Base-by-base conservation (phyloP, 768 basidiomycete species). In the Terana coerulea region DNA sequence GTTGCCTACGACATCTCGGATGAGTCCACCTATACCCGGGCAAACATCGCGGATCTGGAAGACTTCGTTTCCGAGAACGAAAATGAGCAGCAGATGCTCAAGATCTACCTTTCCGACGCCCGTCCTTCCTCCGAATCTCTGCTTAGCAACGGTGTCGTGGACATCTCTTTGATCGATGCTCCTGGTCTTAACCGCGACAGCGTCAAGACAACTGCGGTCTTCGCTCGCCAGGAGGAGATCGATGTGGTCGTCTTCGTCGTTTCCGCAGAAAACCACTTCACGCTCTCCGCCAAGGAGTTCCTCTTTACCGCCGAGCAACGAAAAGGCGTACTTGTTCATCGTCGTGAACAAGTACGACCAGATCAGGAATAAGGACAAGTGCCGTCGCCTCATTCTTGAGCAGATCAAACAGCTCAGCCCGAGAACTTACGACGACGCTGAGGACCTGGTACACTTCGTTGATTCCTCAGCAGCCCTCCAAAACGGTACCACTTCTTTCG, bases 211-310 rank as follows among this genome's bases (percentile, higher is more conserved):
- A 99, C 95, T 3, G 91, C 92, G 6, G 75, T 97, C 45, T 98
- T 99, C 60, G 82, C 95, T 29, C 89, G 93, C 15, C 97, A 98
- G 68, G 89, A 95, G 64, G 95, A 98, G 70, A 98, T 99, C 39
- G 97, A 99, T 66, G 95, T 99, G 21, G 83, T 99, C 51, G 95
- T 99, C 51, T 99, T 98, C 67, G 94, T 98, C 59, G 94, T 97
- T 44, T 93, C 91, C 0, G 93, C 97, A 3, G 95, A 97, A 73
- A 98, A 99, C 69, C 95, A 98, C 74, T 95, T 99, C 68, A 99
- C 97, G 0, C 78, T 95, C 17, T 95, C 93, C 3, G 88, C 93
- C 12, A 91, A 88, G 65, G 94, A 98, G 67, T 98, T 99, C 77
- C 78, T 99, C 41, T 80, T 74, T 74, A 91, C 83, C 60, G 94